These are phyloP conservation scores for Nectriaceae sp. DNA, from an alignment of 2,329 filamentous ascomycete species.

Conservation along the genomic window DNA sequence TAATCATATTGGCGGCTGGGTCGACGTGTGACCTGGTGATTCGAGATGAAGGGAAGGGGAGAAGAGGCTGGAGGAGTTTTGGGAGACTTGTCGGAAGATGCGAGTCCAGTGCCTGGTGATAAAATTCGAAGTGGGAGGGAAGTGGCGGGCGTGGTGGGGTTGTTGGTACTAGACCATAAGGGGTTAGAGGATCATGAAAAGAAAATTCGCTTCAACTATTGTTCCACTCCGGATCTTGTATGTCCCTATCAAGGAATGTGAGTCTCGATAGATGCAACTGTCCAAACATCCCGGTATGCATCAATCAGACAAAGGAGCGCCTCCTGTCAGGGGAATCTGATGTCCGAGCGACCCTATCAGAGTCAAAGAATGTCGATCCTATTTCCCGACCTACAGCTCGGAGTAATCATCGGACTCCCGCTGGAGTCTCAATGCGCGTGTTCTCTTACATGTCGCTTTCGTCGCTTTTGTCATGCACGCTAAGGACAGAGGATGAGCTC, in stretches of 20 bases:
- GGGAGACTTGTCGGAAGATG: slow-evolving; percentile 18
- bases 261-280: slow-evolving; percentile 4
- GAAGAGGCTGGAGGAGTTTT: slow-evolving; percentile 16
- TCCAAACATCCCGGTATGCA: too few relatives aligned
- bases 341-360: too few relatives aligned
- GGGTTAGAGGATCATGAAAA: slow-evolving; percentile 4
- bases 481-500: too few relatives aligned
- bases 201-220: slow-evolving; percentile 12
- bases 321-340: too few relatives aligned
- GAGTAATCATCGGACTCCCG: too few relatives aligned
- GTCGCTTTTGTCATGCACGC: too few relatives aligned
- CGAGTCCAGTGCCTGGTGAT: slow-evolving; percentile 23
- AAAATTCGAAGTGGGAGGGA: slow-evolving; percentile 26
- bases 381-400: too few relatives aligned
- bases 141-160: slow-evolving; percentile 26
- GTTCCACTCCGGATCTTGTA: slow-evolving; percentile 8
- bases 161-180: slow-evolving; percentile 7
- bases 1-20: slow-evolving; percentile 66
- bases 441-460: too few relatives aligned
- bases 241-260: not conserved
- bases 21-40: slow-evolving; percentile 19
- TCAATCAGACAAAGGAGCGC: too few relatives aligned
- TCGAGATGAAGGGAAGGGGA: slow-evolving; percentile 17
- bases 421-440: too few relatives aligned
- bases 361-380: too few relatives aligned